phyloP scores from a whole-genome alignment of 257 asterid species.

The Solanum stenotomum region DNA sequence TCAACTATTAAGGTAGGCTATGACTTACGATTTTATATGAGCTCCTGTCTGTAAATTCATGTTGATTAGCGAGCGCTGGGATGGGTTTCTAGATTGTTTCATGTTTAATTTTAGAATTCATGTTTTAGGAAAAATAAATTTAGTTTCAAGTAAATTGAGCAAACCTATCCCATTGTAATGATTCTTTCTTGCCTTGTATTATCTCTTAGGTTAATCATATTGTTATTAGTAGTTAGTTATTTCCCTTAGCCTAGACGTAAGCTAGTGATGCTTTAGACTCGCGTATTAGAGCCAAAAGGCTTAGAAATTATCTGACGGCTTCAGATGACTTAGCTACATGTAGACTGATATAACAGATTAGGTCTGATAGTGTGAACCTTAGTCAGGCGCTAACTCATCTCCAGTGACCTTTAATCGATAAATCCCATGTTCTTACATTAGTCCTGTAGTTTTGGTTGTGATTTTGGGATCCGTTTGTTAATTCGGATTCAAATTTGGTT shows the following conservation, averaged over 20 bases:
- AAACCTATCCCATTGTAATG: neutral
- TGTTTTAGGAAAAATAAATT: neutral
- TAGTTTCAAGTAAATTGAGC: neutral
- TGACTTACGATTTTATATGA: too few relatives aligned
- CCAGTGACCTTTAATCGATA: neutral
- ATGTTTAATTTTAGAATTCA: too few relatives aligned
- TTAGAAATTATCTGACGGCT: neutral
- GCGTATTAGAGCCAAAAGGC: neutral
- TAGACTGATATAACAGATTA: too few relatives aligned
- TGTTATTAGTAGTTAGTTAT: too few relatives aligned
- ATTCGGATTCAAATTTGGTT: neutral
- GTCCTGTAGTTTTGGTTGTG: neutral
- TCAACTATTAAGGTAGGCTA: neutral
- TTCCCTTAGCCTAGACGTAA: neutral
- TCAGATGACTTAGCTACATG: neutral
- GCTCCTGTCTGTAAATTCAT: neutral
- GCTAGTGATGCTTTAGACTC: neutral
- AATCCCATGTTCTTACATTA: neutral
- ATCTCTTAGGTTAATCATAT: neutral
- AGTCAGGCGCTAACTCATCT: neutral
- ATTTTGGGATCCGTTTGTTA: neutral
- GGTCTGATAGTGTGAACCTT: neutral
- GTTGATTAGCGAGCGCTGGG: neutral
- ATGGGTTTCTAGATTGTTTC: neutral
- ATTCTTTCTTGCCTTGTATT: neutral